These are phyloP conservation scores for Fusarium nodosum DNA, from an alignment of 2,329 filamentous ascomycete genomes.

Conservation along the genomic window DNA sequence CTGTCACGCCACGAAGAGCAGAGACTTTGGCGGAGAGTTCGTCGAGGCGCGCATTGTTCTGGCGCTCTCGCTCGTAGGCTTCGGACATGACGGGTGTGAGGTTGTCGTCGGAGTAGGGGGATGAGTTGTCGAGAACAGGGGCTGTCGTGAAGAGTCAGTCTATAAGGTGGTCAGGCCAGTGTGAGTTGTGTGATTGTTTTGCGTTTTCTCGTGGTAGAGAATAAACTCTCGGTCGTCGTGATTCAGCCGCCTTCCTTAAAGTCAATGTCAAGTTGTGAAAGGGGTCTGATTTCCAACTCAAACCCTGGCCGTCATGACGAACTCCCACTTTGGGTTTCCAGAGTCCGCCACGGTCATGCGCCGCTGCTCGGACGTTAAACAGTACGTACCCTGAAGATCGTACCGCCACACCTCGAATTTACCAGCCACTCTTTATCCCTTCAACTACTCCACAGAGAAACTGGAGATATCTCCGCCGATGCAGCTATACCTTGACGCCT, in stretches of 20 bases:
- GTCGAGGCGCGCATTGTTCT: slow-evolving; percentile 95
- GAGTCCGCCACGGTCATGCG: slow-evolving; percentile 34
- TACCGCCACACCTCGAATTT: slow-evolving; percentile 35
- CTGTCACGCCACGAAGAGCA: slow-evolving; percentile 90
- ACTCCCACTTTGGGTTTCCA: slow-evolving; percentile 18
- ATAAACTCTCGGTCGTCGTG: neutral
- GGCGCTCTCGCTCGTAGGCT: slow-evolving; percentile 83
- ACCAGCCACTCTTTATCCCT: slow-evolving; percentile 3
- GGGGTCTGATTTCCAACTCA: slow-evolving; percentile 36
- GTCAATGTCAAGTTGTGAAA: slow-evolving; percentile 31
- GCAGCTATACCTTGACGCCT: slow-evolving; percentile 14
- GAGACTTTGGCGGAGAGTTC: slow-evolving; percentile 93
- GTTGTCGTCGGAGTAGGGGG: slow-evolving; percentile 1
- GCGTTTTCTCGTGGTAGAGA: slow-evolving; percentile 4
- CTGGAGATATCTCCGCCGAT: slow-evolving; percentile 21
- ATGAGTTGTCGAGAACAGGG: slow-evolving; percentile 16
- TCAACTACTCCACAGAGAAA: neutral
- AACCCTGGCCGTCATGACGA: slow-evolving; percentile 31
- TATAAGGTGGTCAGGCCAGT: neutral
- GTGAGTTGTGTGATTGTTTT: neutral
- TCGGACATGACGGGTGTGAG: slow-evolving; percentile 72
- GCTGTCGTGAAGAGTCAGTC: neutral
- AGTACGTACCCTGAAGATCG: slow-evolving; percentile 28
- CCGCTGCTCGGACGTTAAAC: neutral
- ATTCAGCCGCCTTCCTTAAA: slow-evolving; percentile 3